Conservation (phyloP, 768 basidiomycete species). For the Paxillus rubicundulus region DNA sequence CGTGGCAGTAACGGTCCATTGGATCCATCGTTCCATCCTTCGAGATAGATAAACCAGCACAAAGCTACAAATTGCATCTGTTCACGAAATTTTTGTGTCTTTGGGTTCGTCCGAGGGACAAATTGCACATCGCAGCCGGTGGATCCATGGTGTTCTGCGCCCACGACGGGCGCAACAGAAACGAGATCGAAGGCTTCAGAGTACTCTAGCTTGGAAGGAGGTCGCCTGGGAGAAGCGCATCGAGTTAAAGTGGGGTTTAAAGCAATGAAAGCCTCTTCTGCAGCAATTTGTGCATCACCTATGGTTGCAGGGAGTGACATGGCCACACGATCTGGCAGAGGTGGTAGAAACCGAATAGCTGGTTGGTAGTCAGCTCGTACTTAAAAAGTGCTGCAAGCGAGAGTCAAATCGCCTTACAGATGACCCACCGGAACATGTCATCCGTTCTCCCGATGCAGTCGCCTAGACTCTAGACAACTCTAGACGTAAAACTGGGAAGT, state of each 20-base stretch:
- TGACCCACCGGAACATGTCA: neutral
- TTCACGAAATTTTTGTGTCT: slow-evolving; percentile 13
- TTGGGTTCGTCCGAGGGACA: slow-evolving; percentile 1
- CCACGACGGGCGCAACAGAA: neutral
- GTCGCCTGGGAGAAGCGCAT: neutral
- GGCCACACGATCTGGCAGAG: neutral
- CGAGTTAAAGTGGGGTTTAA: slow-evolving; percentile 2
- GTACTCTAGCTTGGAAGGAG: slow-evolving; percentile 3
- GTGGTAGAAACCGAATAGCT: neutral
- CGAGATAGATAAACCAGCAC: slow-evolving; percentile 57
- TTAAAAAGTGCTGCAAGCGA: neutral
- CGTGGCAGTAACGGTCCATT: slow-evolving; percentile 73
- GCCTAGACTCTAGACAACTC: too few species aligned
- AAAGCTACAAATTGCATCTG: slow-evolving; percentile 51
- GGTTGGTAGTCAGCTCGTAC: neutral
- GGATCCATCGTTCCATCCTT: slow-evolving; percentile 78
- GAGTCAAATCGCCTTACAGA: too few species aligned
- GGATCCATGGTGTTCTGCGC: neutral
- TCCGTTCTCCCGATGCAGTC: neutral
- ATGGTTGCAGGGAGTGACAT: neutral
- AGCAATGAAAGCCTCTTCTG: slow-evolving; percentile 1
- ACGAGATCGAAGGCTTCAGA: slow-evolving; percentile 2
- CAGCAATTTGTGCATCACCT: neutral
- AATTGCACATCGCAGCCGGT: neutral
- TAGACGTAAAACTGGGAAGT: too few species aligned